Evolutionary conservation across 305 asterid genomes (phyloP).

Genomic region (Ajuga reptans): DNA sequence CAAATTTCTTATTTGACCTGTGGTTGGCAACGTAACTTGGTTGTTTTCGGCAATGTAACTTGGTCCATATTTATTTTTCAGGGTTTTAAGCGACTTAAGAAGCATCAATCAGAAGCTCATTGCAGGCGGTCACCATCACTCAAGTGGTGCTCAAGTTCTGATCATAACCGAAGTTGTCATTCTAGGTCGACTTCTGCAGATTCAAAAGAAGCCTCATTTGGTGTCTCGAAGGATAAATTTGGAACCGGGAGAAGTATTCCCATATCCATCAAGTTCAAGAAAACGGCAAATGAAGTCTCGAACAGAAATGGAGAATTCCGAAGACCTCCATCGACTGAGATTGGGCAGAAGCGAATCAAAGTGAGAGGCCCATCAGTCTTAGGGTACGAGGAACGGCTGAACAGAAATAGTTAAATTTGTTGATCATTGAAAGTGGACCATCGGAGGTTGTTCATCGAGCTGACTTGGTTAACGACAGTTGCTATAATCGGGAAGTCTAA

Average conservation of each 20-base stretch:
- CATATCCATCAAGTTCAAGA: conserved; percentile 52
- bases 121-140: conserved; percentile 27
- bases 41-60: neutral
- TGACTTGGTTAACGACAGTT: conserved; percentile 47
- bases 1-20: neutral
- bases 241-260: conserved; percentile 35
- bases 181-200: conserved; percentile 16
- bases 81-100: conserved; percentile 74
- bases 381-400: conserved; percentile 43
- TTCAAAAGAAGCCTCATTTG: conserved; percentile 25
- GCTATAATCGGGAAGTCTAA: conserved; percentile 42
- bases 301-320: conserved; percentile 25
- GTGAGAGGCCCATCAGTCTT: conserved; percentile 65
- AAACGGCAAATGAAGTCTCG: conserved; percentile 21
- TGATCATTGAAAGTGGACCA: conserved; percentile 17
- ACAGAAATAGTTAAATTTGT: conserved; percentile 20
- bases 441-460: conserved; percentile 31
- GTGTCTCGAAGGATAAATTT: conserved; percentile 28
- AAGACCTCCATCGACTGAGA: conserved; percentile 31
- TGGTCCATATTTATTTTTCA: conserved; percentile 18
- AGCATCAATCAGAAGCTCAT: conserved; percentile 38
- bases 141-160: conserved; percentile 30
- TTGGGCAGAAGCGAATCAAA: conserved; percentile 60
- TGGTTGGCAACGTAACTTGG: neutral
- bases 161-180: conserved; percentile 18